Conservation (phyloP, 768 basidiomycete species). For the Rhizopogon sp. region DNA sequence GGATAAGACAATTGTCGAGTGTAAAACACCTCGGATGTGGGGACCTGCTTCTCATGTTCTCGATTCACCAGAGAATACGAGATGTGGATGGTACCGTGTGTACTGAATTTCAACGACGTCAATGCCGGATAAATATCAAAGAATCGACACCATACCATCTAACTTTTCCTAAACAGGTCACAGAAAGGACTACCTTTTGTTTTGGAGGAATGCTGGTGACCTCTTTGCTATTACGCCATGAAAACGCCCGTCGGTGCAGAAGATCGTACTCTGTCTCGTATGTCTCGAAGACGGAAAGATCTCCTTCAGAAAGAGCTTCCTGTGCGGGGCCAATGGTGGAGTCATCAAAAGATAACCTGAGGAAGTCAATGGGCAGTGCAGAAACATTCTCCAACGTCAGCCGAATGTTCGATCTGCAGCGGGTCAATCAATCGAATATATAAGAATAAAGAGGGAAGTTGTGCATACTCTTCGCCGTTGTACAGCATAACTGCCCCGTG, state of each 20-base stretch:
- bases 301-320: conserved; percentile 72
- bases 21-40: conserved; percentile 58
- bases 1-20: conserved; percentile 87
- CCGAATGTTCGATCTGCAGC: conserved; percentile 69
- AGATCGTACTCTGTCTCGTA: conserved; percentile 89
- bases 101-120: conserved; percentile 39
- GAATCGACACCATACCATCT: conserved; percentile 69
- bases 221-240: conserved; percentile 52
- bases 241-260: conserved; percentile 73
- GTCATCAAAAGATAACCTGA: conserved; percentile 86
- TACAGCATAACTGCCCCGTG: conserved; percentile 95
- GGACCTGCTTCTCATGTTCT: conserved; percentile 22
- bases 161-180: conserved; percentile 84
- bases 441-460: not conserved
- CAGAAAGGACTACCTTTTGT: conserved; percentile 58
- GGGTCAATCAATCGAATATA: conserved; percentile 6
- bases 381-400: conserved; percentile 92
- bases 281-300: conserved; percentile 75
- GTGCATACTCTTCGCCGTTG: conserved; percentile 80
- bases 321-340: conserved; percentile 78
- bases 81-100: conserved; percentile 72
- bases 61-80: conserved; percentile 75
- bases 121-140: not conserved
- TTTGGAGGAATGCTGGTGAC: conserved; percentile 57
- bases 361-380: conserved; percentile 72